A percentile compares a stretch with the other conserved stretches of the same genome.
phyloP scores from a whole-genome alignment of 2,329 filamentous ascomycete species.

The Colletotrichum eleusines region DNA sequence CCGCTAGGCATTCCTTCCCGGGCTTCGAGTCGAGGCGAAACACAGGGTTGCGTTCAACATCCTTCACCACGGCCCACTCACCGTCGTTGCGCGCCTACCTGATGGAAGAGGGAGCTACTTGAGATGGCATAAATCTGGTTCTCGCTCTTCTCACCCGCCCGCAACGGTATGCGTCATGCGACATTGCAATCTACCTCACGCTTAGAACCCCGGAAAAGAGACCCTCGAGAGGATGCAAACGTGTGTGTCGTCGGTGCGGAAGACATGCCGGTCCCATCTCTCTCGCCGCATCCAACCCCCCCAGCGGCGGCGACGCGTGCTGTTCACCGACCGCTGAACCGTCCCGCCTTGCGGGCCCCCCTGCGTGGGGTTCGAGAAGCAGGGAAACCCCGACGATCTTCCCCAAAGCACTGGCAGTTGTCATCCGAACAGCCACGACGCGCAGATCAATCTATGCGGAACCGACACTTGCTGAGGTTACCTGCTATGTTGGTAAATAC shows the following conservation, averaged over 20 bases:
- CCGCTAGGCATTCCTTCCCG: not conserved
- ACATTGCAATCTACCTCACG: constrained; percentile 4
- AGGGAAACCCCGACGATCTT: not conserved
- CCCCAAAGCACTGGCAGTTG: constrained; percentile 5
- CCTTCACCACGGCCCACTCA: not conserved
- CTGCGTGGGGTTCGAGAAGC: constrained; percentile 14
- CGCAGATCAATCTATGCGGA: constrained; percentile 36
- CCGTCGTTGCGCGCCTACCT: not conserved
- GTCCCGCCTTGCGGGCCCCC: not conserved
- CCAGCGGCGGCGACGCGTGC: not conserved
- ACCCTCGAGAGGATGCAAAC: not conserved
- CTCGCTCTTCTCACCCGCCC: not conserved
- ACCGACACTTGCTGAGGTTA: constrained; percentile 10
- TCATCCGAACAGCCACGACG: constrained; percentile 26
- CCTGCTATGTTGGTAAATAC: too few relatives aligned
- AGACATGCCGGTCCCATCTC: not conserved
- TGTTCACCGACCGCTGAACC: not conserved
- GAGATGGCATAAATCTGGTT: not conserved
- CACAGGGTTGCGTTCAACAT: not conserved
- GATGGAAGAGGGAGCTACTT: not conserved
- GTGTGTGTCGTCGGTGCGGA: not conserved
- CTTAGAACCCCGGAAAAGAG: not conserved
- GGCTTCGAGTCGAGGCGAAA: constrained; percentile 7
- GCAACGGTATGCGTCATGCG: not conserved
- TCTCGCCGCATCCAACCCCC: constrained; percentile 11